Conservation (phyloP, 345 rosid species). For the Populus davidiana region DNA sequence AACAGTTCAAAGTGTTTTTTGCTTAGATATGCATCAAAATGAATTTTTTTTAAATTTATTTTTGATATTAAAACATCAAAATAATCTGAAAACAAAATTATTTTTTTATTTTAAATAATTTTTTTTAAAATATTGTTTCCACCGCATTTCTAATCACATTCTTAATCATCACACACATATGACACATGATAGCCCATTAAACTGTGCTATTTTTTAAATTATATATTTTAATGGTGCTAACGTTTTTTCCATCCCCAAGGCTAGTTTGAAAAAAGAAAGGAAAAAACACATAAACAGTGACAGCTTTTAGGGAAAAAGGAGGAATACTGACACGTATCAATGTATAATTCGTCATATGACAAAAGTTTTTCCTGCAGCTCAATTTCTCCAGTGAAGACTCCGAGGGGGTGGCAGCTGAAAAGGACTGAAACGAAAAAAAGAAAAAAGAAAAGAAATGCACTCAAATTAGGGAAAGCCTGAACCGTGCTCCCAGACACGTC, state of each 20-base stretch:
- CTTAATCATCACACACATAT: too few relatives aligned
- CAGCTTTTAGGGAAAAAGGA: not conserved
- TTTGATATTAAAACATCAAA: accelerated
- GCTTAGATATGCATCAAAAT: accelerated
- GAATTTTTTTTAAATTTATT: too few relatives aligned
- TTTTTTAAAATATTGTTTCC: too few relatives aligned
- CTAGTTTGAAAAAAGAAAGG: too few relatives aligned
- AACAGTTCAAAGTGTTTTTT: accelerated
- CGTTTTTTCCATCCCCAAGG: too few relatives aligned
- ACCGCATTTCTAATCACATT: too few relatives aligned
- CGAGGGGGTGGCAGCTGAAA: not conserved
- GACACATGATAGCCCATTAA: too few relatives aligned
- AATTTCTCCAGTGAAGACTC: not conserved
- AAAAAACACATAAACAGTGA: not conserved
- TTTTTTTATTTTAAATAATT: too few relatives aligned
- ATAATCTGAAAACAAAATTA: too few relatives aligned
- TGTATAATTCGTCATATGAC: not conserved
- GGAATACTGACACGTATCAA: not conserved
- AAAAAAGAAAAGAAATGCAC: too few relatives aligned
- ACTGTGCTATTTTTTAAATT: too few relatives aligned
- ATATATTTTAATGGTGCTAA: too few relatives aligned
- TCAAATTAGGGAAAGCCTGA: not conserved
- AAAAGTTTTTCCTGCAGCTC: not conserved
- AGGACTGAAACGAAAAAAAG: not conserved
- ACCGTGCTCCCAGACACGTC: not conserved